Conservation (phyloP, 2,329 filamentous ascomycete species). For the Colletotrichum siamense region DNA sequence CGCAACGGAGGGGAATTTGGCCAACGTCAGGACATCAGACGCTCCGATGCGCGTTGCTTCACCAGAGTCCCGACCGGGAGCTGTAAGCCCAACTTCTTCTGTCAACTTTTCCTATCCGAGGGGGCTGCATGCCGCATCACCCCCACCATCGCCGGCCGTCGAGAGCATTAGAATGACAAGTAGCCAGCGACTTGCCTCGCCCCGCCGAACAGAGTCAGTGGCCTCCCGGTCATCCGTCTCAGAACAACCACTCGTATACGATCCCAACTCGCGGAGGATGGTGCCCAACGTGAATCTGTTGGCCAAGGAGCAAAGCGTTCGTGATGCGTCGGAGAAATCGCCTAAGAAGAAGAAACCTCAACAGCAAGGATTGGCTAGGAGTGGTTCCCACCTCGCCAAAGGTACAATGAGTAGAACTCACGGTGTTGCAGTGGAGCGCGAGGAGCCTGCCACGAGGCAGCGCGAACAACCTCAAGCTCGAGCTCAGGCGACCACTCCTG, state of each 20-base stretch:
- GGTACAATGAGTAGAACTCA: conserved; percentile 59
- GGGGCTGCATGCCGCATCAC: conserved; percentile 45
- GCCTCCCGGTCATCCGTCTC: conserved; percentile 29
- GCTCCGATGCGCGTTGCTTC: conserved; percentile 41
- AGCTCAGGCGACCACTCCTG: neutral
- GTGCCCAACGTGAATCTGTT: conserved; percentile 52
- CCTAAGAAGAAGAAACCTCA: conserved; percentile 43
- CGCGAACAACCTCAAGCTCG: neutral
- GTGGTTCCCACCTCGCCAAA: conserved; percentile 52
- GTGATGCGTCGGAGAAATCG: conserved; percentile 43
- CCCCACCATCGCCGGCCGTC: conserved; percentile 35
- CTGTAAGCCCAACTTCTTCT: conserved; percentile 53
- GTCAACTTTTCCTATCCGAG: conserved; percentile 67
- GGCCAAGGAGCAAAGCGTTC: conserved; percentile 46
- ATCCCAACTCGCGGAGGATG: conserved; percentile 70
- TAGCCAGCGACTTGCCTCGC: conserved; percentile 27
- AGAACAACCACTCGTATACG: conserved; percentile 61
- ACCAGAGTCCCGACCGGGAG: conserved; percentile 42
- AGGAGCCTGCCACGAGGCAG: conserved; percentile 1
- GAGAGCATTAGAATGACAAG: conserved; percentile 23
- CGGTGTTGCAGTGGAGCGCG: conserved; percentile 49
- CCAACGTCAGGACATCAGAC: conserved; percentile 52
- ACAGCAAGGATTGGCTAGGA: conserved; percentile 38
- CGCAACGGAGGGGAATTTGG: conserved; percentile 46
- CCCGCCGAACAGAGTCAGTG: conserved; percentile 27